Evolutionary conservation across 805 yeast species (phyloP).

Genomic region (Hanseniaspora nectarophila): DNA sequence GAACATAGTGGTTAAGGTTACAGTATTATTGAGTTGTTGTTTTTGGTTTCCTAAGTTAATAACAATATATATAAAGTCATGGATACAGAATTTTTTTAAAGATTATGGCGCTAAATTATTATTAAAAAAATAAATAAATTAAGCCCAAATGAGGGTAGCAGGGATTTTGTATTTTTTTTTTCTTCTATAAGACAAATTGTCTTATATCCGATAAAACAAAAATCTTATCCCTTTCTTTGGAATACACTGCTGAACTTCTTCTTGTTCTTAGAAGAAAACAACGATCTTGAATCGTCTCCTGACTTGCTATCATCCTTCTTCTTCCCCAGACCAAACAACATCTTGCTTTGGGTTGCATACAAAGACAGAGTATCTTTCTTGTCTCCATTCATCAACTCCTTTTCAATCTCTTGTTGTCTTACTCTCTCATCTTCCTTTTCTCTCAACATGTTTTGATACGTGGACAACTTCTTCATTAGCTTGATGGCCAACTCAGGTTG

Average conservation of each 20-base stretch:
- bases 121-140: background rate
- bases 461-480: conserved; percentile 44
- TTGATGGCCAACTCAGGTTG: conserved; percentile 57
- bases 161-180: no score
- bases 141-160: no score
- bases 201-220: no score
- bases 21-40: no score
- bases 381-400: conserved; percentile 17
- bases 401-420: conserved; percentile 21
- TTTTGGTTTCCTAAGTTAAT: no score
- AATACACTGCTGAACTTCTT: conserved; percentile 13
- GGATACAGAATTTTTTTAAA: no score
- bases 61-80: no score
- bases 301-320: background rate
- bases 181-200: no score
- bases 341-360: conserved; percentile 4
- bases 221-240: conserved; percentile 7
- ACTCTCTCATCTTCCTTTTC: conserved; percentile 15
- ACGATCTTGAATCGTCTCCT: conserved; percentile 13
- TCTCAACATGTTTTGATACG: conserved; percentile 16
- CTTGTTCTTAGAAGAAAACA: conserved; percentile 13
- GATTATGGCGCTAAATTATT: no score
- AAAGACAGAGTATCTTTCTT: conserved; percentile 9
- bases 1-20: no score
- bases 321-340: conserved; percentile 8